These are phyloP conservation scores for Nicotiana paniculata DNA, from an alignment of 257 asterid species.

Conservation along the genomic window DNA sequence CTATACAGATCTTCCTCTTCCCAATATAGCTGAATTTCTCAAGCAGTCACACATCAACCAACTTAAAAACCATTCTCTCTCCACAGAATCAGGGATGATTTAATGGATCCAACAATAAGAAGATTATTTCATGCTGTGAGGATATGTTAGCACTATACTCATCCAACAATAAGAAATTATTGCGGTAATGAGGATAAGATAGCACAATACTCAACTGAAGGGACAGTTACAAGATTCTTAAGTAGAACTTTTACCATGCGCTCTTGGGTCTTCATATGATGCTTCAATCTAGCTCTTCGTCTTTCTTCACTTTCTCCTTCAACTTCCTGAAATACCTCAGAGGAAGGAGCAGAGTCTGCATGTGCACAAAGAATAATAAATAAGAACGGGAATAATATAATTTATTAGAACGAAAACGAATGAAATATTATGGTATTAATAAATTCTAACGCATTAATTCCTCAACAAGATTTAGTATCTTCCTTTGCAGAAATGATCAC, in stretches of 20 bases:
- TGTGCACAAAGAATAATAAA: conserved; percentile 1
- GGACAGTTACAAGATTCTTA: background rate
- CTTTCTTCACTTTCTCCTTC: conserved; percentile 79
- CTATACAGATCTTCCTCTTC: background rate
- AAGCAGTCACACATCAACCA: background rate
- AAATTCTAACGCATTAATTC: background rate
- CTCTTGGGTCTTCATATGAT: conserved; percentile 51
- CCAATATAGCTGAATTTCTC: background rate
- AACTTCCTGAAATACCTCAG: conserved; percentile 62
- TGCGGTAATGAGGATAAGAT: background rate
- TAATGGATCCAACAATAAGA: background rate
- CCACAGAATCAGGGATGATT: background rate
- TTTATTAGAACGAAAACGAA: background rate
- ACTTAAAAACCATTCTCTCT: background rate
- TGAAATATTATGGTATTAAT: background rate
- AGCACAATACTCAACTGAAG: background rate
- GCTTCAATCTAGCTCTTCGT: conserved; percentile 64
- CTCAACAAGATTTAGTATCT: background rate
- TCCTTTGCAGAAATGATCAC: conserved; percentile 25
- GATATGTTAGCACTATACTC: background rate
- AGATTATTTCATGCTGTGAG: background rate
- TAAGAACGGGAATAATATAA: background rate
- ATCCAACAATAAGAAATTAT: background rate
- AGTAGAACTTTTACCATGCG: conserved; percentile 50
- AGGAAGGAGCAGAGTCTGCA: conserved; percentile 61